Base-by-base conservation (phyloP, 495 filamentous ascomycete genomes). In the Penicillium silybi region DNA sequence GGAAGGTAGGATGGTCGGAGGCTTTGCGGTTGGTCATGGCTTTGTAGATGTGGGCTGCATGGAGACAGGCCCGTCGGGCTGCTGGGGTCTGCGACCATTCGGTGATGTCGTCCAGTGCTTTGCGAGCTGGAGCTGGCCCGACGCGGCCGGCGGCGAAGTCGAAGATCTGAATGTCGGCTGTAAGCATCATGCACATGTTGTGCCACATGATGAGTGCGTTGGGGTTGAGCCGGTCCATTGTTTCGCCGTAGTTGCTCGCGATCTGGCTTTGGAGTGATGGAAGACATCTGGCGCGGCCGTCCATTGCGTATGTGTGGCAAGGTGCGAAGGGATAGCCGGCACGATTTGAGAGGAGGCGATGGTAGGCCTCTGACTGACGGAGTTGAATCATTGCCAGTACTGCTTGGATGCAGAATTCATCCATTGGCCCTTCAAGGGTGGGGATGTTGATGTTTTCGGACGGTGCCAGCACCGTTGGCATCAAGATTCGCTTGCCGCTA, bases 31-130 rank as follows among this genome's bases (percentile, higher is more conserved):
- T 77, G 16, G 66, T 70, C 64, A 79, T 75, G 11, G 69, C 58
- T 58, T 75, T 77, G 58, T 75, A 79, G 16, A 78, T 79, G 38
- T 79, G 75, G 0, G 75, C 75, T 4, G 77, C 76, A 41, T 80
- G 77, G 4, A 80, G 56, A 39, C 74, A 75, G 1, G 77, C 71
- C 39, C 77, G 49, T 38, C 77, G 43, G 20, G 77, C 77, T 2
- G 76, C 72, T 0, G 76, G 68, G 2, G 77, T 80, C 50, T 77
- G 73, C 8, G 76, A 72, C 77, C 77, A 80, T 3, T 69, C 60
- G 0, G 75, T 62, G 35, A 80, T 78, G 43, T 78, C 72, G 42
- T 76, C 69, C 1, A 80, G 64, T 2, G 77, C 76, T 32, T 75
- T 72, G 8, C 65, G 66, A 11, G 75, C 77, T 9, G 74, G 68